Evolutionary conservation across 2,329 filamentous ascomycete species (phyloP).

Genomic region (Aspergillus sp.): DNA sequence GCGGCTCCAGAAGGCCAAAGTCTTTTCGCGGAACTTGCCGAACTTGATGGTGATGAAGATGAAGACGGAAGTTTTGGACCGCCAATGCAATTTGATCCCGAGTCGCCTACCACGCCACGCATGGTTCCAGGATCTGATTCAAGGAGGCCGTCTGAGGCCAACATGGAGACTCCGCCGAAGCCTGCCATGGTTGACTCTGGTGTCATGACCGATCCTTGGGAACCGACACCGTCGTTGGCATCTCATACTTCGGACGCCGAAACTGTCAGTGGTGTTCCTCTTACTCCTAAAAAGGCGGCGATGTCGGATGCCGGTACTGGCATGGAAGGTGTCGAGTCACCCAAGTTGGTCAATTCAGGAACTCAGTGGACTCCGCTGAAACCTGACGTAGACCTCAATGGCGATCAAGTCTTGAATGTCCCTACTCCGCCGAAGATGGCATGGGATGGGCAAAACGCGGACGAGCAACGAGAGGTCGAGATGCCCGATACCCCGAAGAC

Average conservation of each 20-base stretch:
- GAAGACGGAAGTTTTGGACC: slow-evolving; percentile 60
- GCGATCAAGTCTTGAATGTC: slow-evolving; percentile 31
- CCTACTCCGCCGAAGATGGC: slow-evolving; percentile 42
- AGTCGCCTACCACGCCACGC: slow-evolving; percentile 43
- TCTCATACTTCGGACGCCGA: slow-evolving; percentile 23
- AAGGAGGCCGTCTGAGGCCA: slow-evolving; percentile 32
- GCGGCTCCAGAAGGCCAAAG: slow-evolving; percentile 66
- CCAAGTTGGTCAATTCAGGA: slow-evolving; percentile 37
- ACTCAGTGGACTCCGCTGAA: slow-evolving; percentile 46
- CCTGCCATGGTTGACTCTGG: slow-evolving; percentile 58
- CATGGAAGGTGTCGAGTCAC: slow-evolving; percentile 18
- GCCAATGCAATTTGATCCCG: slow-evolving; percentile 35
- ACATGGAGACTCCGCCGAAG: slow-evolving; percentile 22
- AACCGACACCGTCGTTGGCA: slow-evolving; percentile 30
- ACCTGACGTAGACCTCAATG: slow-evolving; percentile 17
- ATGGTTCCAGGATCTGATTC: slow-evolving; percentile 29
- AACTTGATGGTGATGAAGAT: slow-evolving; percentile 69
- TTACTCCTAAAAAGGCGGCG: slow-evolving; percentile 20
- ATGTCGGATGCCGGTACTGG: slow-evolving; percentile 18
- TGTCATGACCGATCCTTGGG: slow-evolving; percentile 63
- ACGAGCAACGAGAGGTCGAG: slow-evolving; percentile 16
- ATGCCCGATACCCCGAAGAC: slow-evolving; percentile 15
- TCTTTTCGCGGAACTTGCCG: slow-evolving; percentile 85
- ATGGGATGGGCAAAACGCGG: slow-evolving; percentile 35
- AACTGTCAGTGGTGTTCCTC: slow-evolving; percentile 18